Conservation (phyloP, 345 rosid genomes). For the Gynandropsis gynandra region DNA sequence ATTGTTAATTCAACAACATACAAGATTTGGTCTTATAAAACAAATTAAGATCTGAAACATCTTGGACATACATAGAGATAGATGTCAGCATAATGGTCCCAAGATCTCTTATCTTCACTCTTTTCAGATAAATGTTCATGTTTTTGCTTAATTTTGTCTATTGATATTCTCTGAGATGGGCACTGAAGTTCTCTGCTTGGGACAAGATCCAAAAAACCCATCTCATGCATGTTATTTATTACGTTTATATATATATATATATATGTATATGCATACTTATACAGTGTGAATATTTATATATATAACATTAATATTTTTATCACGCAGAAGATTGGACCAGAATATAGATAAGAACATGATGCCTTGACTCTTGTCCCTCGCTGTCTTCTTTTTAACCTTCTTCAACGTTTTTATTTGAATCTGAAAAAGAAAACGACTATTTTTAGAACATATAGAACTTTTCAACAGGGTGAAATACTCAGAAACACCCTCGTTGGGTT, state of each 20-base stretch:
- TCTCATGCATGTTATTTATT: neutral
- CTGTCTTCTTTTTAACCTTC: too few species aligned
- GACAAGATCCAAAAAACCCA: conserved; percentile 22
- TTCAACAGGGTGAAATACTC: too few species aligned
- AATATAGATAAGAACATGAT: too few species aligned
- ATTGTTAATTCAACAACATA: neutral
- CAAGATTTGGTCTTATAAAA: neutral
- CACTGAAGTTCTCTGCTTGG: conserved; percentile 3
- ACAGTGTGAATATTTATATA: neutral
- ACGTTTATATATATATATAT: neutral
- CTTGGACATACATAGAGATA: conserved; percentile 1
- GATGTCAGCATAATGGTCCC: conserved; percentile 17
- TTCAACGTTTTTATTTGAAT: too few species aligned
- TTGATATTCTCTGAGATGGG: conserved; percentile 14
- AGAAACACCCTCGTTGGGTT: too few species aligned
- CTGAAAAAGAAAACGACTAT: too few species aligned
- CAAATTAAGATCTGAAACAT: conserved; percentile 10
- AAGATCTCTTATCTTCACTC: conserved; percentile 11
- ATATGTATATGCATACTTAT: neutral
- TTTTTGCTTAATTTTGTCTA: conserved; percentile 4
- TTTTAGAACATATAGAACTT: too few species aligned
- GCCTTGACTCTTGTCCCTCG: too few species aligned
- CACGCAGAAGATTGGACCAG: too few species aligned
- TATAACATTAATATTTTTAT: neutral
- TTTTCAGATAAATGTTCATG: neutral